Base-by-base conservation (phyloP, 2,329 filamentous ascomycete genomes). In the Pseudofabraea citricarpa region DNA sequence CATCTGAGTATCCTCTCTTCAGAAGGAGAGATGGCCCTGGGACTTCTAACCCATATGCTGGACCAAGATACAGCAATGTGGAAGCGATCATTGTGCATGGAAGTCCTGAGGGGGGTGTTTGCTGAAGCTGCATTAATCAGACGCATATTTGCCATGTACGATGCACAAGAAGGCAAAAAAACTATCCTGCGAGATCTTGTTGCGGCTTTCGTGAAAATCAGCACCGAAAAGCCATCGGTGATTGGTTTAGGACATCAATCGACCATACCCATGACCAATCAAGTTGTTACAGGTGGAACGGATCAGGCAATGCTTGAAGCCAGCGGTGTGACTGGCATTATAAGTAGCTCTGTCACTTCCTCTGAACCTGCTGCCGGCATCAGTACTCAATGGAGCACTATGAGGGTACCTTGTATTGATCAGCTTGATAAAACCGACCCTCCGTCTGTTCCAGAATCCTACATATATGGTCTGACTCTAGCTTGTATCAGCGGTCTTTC, bases 161-260 rank as follows among this genome's bases (percentile, higher is more conserved):
- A 98, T 59, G 76, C 78, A 12, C 70, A 79, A 40, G 74, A 87
- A 33, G 83, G 79, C 3, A 80, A 85, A 55, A 91, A 84, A 55
- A 74, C 83, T 40, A 79, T 97, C 16, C 69, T 98, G 18, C 85
- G 87, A 55, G 85, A 90, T 45, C 73, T 96, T 47, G 85, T 93
- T 49, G 87, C 88, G 8, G 84, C 86, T 0, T 90, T 98, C 59
- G 93, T 97, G n/a, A 81, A 90, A 12, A 71, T 97, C 7, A 91
- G 91, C 43, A 90, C 90, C 0, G 93, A 98, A 60, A 95, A 90
- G 57, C 93, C 93, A 1, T 71, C 79, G 0, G 73, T 95, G 20
- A 97, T 98, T 49, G 93, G 93, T 0, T 77, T 97, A 3, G 85
- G 90, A 4, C 83, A 87, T 49, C 89, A 95, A 54, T 97, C 93